These are phyloP conservation scores for Amylostereum areolatum DNA, from an alignment of 1,284 basidiomycete species.

Conservation along the genomic window DNA sequence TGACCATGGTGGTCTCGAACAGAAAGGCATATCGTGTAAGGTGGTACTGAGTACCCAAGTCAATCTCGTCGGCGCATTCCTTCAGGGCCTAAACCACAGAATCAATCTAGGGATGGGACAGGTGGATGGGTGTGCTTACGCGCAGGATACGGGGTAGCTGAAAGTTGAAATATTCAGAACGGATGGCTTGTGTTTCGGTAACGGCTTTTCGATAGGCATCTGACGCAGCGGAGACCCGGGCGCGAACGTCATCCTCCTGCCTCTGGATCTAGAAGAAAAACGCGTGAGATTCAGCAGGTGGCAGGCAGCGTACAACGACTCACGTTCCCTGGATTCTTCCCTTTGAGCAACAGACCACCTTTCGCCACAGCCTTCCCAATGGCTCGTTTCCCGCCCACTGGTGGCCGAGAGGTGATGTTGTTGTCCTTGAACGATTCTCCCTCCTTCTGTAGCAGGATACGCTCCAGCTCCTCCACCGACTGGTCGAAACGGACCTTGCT, in stretches of 20 bases:
- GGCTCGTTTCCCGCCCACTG: constrained; percentile 65
- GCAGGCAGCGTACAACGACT: too few relatives aligned
- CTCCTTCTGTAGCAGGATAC: constrained; percentile 90
- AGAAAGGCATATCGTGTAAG: constrained; percentile 91
- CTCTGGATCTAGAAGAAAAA: constrained; percentile 86
- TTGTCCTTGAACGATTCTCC: constrained; percentile 86
- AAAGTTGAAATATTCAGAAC: constrained; percentile 97
- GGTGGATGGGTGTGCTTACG: too few relatives aligned
- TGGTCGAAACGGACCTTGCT: constrained; percentile 82
- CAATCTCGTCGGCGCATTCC: constrained; percentile 94
- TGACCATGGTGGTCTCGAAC: constrained; percentile 86
- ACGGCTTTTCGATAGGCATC: constrained; percentile 91
- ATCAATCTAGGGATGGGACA: too few relatives aligned
- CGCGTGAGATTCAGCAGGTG: too few relatives aligned
- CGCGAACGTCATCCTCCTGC: constrained; percentile 92
- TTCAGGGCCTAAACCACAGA: too few relatives aligned
- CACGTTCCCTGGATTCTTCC: constrained; percentile 89
- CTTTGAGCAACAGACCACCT: constrained; percentile 86
- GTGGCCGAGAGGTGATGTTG: constrained; percentile 52
- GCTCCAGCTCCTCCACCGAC: constrained; percentile 92
- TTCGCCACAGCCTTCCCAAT: constrained; percentile 89
- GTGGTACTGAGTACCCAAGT: constrained; percentile 96
- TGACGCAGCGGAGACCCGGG: constrained; percentile 78
- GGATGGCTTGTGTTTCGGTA: constrained; percentile 82
- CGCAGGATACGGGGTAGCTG: constrained; percentile 91